Evolutionary conservation across 2,329 filamentous ascomycete genomes (phyloP).

Genomic region (Pseudocercospora crystallina): DNA sequence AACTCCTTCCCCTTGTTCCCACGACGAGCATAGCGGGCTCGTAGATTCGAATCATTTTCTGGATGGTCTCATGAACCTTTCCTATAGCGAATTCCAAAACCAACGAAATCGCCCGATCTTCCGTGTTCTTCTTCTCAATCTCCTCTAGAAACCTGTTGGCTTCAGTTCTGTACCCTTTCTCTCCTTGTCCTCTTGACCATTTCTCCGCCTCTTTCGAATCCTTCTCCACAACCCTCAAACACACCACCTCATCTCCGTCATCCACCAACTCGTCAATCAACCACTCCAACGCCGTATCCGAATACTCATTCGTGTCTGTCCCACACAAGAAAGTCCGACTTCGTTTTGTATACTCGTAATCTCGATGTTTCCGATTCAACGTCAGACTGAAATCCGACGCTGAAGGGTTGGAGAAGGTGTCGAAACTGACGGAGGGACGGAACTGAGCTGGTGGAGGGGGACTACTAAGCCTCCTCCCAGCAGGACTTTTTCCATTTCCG

Average conservation of each 20-base stretch:
- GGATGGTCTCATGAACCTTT: conserved; percentile 86
- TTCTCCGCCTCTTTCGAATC: conserved; percentile 64
- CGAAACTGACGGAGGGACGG: conserved; percentile 68
- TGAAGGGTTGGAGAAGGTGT: conserved; percentile 68
- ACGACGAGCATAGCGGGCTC: conserved; percentile 90
- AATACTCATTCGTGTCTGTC: conserved; percentile 87
- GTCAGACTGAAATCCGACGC: conserved; percentile 74
- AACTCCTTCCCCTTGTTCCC: conserved; percentile 78
- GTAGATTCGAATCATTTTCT: conserved; percentile 87
- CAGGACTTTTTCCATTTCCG: conserved; percentile 12
- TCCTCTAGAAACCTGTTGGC: conserved; percentile 71
- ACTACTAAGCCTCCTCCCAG: conserved; percentile 30
- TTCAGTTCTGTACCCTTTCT: conserved; percentile 65
- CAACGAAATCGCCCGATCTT: conserved; percentile 80
- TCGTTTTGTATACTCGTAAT: conserved; percentile 76
- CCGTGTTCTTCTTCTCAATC: conserved; percentile 76
- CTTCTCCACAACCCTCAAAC: conserved; percentile 82
- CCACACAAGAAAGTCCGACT: conserved; percentile 89
- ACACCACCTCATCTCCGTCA: conserved; percentile 90
- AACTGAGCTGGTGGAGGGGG: conserved; percentile 52
- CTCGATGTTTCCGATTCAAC: conserved; percentile 79
- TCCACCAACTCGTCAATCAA: conserved; percentile 88
- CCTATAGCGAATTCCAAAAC: conserved; percentile 85
- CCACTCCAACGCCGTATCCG: conserved; percentile 90
- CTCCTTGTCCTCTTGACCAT: conserved; percentile 48